Percentiles rank a stretch among this genome's conserved stretches.
Evolutionary conservation across 2,329 filamentous ascomycete species (phyloP).

Genomic region (Cladosporium phlei): DNA sequence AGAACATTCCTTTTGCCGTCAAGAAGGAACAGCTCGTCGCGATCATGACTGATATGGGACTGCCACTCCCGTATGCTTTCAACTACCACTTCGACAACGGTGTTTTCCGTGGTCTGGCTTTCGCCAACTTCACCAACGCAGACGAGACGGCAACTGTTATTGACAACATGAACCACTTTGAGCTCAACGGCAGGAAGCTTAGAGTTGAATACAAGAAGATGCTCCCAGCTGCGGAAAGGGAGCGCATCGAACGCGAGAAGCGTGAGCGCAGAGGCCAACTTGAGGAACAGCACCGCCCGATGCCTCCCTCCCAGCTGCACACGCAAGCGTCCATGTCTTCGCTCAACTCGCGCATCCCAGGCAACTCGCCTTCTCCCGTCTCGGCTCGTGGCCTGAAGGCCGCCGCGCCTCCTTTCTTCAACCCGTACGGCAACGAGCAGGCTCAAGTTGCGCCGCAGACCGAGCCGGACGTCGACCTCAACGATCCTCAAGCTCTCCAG

Average conservation of each 20-base stretch:
- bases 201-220: constrained; percentile 99
- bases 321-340: constrained; percentile 84
- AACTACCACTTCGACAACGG: constrained; percentile 99
- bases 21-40: constrained; percentile 92
- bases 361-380: constrained; percentile 64
- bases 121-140: constrained; percentile 95
- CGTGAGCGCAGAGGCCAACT: constrained; percentile 90
- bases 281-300: constrained; percentile 89
- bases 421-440: constrained; percentile 33
- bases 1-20: constrained; percentile 98
- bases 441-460: constrained; percentile 18
- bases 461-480: constrained; percentile 71
- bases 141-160: constrained; percentile 93
- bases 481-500: constrained; percentile 78
- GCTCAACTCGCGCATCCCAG: constrained; percentile 54
- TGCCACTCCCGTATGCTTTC: constrained; percentile 95
- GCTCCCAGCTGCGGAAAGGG: constrained; percentile 88
- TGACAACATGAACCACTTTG: constrained; percentile 89
- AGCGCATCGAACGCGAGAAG: constrained; percentile 96
- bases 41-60: constrained; percentile 88
- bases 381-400: constrained; percentile 50
- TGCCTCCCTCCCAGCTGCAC: constrained; percentile 61
- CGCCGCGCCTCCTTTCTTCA: constrained; percentile 16
- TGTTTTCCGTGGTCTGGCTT: constrained; percentile 90
- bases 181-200: constrained; percentile 88